These are phyloP conservation scores for Linum lewisii DNA, from an alignment of 345 rosid genomes.

Conservation along the genomic window DNA sequence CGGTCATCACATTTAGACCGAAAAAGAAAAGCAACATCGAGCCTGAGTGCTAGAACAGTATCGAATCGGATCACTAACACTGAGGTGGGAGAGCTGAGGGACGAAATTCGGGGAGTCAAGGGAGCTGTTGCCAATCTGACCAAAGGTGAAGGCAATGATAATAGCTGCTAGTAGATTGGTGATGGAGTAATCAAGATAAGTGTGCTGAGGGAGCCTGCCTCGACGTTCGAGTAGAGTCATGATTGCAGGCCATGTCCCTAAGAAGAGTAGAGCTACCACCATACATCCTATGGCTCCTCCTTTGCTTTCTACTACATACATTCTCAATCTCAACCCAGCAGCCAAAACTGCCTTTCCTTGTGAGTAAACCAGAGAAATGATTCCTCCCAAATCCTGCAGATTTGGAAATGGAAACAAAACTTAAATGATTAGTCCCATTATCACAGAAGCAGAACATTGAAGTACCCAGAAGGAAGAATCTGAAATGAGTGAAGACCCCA, in stretches of 20 bases:
- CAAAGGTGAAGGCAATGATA: conserved; percentile 62
- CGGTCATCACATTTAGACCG: no score
- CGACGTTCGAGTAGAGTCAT: conserved; percentile 67
- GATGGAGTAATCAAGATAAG: conserved; percentile 74
- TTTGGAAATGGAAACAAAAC: no score
- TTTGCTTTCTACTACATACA: conserved; percentile 77
- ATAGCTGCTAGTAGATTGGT: conserved; percentile 64
- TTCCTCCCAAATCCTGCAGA: conserved; percentile 21
- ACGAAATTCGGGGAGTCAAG: conserved; percentile 42
- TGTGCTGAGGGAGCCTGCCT: conserved; percentile 87
- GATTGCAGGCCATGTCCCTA: conserved; percentile 89
- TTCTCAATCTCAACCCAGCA: conserved; percentile 25
- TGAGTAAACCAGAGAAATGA: conserved; percentile 12
- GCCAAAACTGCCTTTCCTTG: conserved; percentile 9
- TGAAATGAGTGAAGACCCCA: no score
- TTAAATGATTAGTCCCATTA: no score
- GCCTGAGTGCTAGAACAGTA: neutral
- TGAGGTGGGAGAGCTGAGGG: conserved; percentile 53
- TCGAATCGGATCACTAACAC: conserved; percentile 14
- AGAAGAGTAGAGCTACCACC: conserved; percentile 49
- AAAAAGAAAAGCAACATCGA: conserved; percentile 9
- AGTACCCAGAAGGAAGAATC: no score
- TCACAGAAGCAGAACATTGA: no score
- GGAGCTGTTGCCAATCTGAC: conserved; percentile 38
- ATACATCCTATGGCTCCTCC: conserved; percentile 73